phyloP scores from a whole-genome alignment of 345 rosid genomes.

The Moringa oleifera region DNA sequence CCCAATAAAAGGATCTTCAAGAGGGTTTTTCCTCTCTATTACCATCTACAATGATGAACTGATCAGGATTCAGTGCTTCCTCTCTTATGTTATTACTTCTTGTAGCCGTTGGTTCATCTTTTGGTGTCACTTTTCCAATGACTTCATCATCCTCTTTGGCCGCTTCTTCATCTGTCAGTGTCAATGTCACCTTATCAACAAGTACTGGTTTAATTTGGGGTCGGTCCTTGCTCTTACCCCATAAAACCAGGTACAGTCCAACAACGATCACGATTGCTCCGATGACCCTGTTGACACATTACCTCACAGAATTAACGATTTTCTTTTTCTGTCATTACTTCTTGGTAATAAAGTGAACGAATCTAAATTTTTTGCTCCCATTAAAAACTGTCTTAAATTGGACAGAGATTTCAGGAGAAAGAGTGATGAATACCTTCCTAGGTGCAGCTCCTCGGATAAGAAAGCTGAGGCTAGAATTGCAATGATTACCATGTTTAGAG shows the following conservation, averaged over 20 bases:
- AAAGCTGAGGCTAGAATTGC: conserved; percentile 41
- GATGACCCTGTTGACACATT: conserved; percentile 51
- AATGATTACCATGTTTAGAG: conserved; percentile 41
- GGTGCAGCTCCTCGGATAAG: conserved; percentile 28
- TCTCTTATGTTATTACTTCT: neutral
- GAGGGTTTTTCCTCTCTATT: conserved; percentile 9
- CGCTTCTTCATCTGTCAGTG: too few species aligned
- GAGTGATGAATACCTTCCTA: conserved; percentile 34
- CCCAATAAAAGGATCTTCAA: neutral
- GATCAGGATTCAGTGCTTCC: conserved; percentile 3
- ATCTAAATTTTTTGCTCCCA: neutral
- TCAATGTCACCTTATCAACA: too few species aligned
- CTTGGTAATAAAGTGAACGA: too few species aligned
- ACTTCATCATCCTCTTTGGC: too few species aligned
- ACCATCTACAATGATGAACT: conserved; percentile 10
- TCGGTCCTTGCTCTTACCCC: conserved; percentile 77
- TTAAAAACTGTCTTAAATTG: too few species aligned
- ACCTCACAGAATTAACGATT: neutral
- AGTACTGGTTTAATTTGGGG: conserved; percentile 2
- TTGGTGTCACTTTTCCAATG: neutral
- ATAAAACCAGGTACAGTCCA: conserved; percentile 67
- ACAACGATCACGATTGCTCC: conserved; percentile 59
- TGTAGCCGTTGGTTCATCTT: neutral
- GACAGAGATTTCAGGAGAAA: neutral
- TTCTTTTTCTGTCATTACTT: too few species aligned